Evolutionary conservation across 371 early-diverging fungal genomes (phyloP), one percentile per base, ranked within the genome.

Genomic region (Saksenaea vasiformis): DNA sequence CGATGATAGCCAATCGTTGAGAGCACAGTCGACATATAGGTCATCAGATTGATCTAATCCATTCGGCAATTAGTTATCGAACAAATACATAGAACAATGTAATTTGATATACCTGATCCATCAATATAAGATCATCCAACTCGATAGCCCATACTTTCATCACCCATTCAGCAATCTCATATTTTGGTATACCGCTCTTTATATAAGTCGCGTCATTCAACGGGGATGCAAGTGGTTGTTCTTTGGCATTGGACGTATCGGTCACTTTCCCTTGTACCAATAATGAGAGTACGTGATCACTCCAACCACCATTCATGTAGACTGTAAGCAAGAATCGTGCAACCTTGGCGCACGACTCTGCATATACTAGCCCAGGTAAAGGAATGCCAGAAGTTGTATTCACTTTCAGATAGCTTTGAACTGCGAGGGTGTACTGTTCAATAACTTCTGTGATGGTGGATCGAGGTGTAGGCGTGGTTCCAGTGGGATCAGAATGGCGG

Each of bases 1-100:
- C 93, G 70, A 37, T 82, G 73, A 58, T 85, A 86, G 13, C 89
- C 91, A 56, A 92, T 79, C 9, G 70, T 70, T 0, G 86, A 84
- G 38, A 85, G 84, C 3, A 91, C 70, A 1, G 87, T 74, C 0
- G 91, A 80, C 71, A 92, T 86, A 5, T 73, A 69, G 0, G 89
- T 86, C n/a, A 80, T 78, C 2, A 85, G 60, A 54, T 83, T 74
- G 28, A 89, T 84, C 85, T 88, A 74, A 19, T 22, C 8, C 43
- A 7, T 17, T 4, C 43, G 14, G 7, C 7, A 7, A 31, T 31
- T 7, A 31, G 31, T 14, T n/a, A 41, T 17, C 31, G 27, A 9
- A 47, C 11, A 62, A 34, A 26, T 4, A 5, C 17, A 27, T 28
- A 35, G 31, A 27, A 15, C 15, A 13, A 51, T 54, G n/a, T 13